phyloP scores from a whole-genome alignment of 148 eudicot species.

The Cornus suecica region DNA sequence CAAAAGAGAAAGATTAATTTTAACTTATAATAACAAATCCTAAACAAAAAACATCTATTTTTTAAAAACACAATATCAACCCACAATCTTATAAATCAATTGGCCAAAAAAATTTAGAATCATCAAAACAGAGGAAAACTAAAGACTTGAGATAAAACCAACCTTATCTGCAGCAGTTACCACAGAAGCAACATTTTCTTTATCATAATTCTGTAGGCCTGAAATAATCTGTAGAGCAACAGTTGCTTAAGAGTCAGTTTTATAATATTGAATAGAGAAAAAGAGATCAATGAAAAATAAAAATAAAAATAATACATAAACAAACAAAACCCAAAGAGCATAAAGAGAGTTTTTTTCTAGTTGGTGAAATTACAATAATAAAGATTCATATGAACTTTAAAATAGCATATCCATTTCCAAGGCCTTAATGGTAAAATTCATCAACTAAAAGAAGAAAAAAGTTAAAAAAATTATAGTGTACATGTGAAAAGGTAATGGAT shows the following conservation, averaged over 20 bases:
- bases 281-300: too few relatives aligned
- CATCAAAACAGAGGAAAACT: neutral
- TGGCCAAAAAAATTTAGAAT: too few relatives aligned
- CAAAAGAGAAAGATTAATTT: too few relatives aligned
- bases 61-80: neutral
- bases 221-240: slow-evolving; percentile 63
- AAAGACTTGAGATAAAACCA: neutral
- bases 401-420: neutral
- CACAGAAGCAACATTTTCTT: slow-evolving; percentile 82
- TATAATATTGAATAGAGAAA: too few relatives aligned
- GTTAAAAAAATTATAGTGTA: neutral
- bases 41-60: neutral
- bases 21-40: neutral
- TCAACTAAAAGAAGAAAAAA: too few relatives aligned
- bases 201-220: slow-evolving; percentile 80
- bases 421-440: too few relatives aligned
- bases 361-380: neutral
- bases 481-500: neutral
- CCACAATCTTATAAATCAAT: too few relatives aligned
- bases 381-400: neutral
- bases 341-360: too few relatives aligned
- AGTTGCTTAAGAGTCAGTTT: too few relatives aligned
- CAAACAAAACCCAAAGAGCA: too few relatives aligned
- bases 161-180: slow-evolving; percentile 94
- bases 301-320: too few relatives aligned